phyloP scores from a whole-genome alignment of 768 basidiomycete genomes.

The Amylocystis lapponica region DNA sequence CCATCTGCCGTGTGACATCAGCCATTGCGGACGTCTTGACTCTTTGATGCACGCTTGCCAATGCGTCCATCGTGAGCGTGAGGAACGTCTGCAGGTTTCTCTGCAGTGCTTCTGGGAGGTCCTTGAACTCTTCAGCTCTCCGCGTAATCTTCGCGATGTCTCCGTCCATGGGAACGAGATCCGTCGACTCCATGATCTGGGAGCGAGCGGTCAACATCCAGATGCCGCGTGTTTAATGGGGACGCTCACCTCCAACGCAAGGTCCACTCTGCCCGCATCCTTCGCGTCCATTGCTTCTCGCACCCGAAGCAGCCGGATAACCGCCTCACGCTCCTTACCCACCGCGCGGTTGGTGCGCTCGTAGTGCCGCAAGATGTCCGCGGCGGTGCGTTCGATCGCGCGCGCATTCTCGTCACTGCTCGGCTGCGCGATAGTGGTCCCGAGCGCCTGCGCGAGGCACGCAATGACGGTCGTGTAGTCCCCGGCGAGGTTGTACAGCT shows the following conservation, averaged over 20 bases:
- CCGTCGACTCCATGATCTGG: constrained; percentile 85
- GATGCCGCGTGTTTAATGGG: not conserved
- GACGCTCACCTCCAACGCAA: constrained; percentile 70
- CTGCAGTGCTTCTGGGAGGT: constrained; percentile 80
- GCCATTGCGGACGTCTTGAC: constrained; percentile 65
- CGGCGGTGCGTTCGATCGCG: constrained; percentile 65
- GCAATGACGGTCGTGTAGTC: constrained; percentile 84
- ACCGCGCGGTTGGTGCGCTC: constrained; percentile 69
- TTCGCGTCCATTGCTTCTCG: constrained; percentile 78
- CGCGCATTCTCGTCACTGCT: constrained; percentile 53
- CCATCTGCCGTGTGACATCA: constrained; percentile 75
- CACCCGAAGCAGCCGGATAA: constrained; percentile 70
- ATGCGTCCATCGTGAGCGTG: constrained; percentile 86
- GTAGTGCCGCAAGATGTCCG: constrained; percentile 75
- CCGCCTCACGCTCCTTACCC: constrained; percentile 68
- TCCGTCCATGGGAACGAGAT: constrained; percentile 80
- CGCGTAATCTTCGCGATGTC: constrained; percentile 83
- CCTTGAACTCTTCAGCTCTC: constrained; percentile 84
- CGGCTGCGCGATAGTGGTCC: constrained; percentile 71
- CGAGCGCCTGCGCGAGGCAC: constrained; percentile 83
- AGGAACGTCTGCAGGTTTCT: constrained; percentile 87
- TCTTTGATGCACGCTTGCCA: constrained; percentile 75
- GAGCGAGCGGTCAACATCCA: constrained; percentile 1
- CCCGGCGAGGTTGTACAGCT: constrained; percentile 91
- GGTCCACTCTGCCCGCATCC: constrained; percentile 63